Base-by-base conservation (phyloP, 768 basidiomycete species). In the Flagelloscypha sp. region DNA sequence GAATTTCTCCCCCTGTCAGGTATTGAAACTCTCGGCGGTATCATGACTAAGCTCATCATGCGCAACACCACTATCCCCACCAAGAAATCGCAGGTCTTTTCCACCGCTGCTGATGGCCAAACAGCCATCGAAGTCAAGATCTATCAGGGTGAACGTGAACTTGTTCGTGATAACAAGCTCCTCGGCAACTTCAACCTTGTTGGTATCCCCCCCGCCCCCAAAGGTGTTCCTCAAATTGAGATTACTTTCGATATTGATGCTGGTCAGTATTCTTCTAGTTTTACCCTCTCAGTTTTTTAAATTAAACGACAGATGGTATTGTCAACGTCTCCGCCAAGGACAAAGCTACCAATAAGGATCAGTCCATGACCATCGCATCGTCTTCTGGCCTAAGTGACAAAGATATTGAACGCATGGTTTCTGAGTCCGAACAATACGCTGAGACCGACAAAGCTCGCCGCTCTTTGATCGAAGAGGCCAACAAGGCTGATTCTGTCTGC, bases 81-180 rank as follows among this genome's bases (percentile, higher is more conserved):
- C 48, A 99, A 99, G 75, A 99, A 99, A 76, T 92, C 89, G 0
- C 94, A 98, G 60, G 85, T 84, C 28, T 98, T 99, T 75, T 98
- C 94, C 4, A 99, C 95, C 11, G 94, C 95, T 25, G 94, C 94
- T 24, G 95, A 99, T 43, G 94, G 95, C 35, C 95, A 99, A 64
- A 94, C 86, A n/a, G 93, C 94, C 24, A 97, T 99, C 46, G 93
- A 98, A 60, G 94, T 99, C 61, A 98, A 98, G 79, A 92, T 99
- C 49, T 99, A 78, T 74, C 95, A 99, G 66, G 95, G 95, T 53
- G 95, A 99, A 70, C 93, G 95, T 68, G 95, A 97, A 57, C 79
- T 98, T 48, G 93, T 97, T 38, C 74, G 86, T 37, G 95, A 98
- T 68, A 98, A 98, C 80, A 99, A 98, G 65, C 65, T 97, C 6